These are phyloP conservation scores for Exsudoporus frostii DNA, from an alignment of 768 basidiomycete genomes.

Conservation along the genomic window DNA sequence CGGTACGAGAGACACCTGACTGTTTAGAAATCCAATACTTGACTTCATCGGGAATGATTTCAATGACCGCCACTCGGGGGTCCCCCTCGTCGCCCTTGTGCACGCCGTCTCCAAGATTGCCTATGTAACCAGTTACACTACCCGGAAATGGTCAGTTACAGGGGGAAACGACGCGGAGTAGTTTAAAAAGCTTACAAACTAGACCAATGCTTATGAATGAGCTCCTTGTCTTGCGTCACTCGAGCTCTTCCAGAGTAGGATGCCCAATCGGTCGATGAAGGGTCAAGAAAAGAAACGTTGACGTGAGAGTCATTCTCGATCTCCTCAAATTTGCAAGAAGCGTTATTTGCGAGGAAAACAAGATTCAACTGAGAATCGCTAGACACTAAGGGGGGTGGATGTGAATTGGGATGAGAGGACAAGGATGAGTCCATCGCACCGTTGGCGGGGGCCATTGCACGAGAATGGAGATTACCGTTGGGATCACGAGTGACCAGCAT, in stretches of 20 bases:
- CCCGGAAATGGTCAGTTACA: background rate
- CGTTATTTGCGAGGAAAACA: constrained; percentile 72
- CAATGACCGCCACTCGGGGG: constrained; percentile 75
- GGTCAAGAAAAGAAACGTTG: constrained; percentile 77
- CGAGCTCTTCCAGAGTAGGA: constrained; percentile 73
- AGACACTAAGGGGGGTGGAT: constrained; percentile 34
- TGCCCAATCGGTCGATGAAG: constrained; percentile 72
- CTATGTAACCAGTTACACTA: constrained; percentile 77
- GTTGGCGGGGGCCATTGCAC: constrained; percentile 74
- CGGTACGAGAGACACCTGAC: constrained; percentile 51
- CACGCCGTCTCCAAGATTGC: constrained; percentile 78
- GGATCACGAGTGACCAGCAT: constrained; percentile 76
- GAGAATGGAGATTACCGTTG: constrained; percentile 69
- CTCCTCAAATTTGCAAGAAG: constrained; percentile 71
- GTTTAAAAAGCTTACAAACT: constrained; percentile 35
- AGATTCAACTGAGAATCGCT: constrained; percentile 51
- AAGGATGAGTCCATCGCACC: constrained; percentile 39
- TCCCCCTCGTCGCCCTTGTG: constrained; percentile 81
- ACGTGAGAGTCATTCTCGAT: constrained; percentile 72
- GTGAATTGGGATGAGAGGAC: background rate
- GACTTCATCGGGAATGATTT: constrained; percentile 77
- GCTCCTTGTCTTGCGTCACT: constrained; percentile 56
- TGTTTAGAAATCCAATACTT: constrained; percentile 76
- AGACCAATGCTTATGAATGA: constrained; percentile 68
- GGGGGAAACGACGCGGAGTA: background rate